Conservation (phyloP, 345 rosid species). For the Arabidopsis thaliana region TAIR10.1 NC_003070.9:1047001-1047500, state of each 20-base stretch:
- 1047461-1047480: constrained; percentile 56
- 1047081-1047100: constrained; percentile 82
- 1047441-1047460: constrained; percentile 65
- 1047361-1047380: constrained; percentile 59
- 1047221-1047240: constrained; percentile 64
- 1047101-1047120: constrained; percentile 54
- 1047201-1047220: constrained; percentile 64
- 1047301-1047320: constrained; percentile 63
- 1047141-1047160: constrained; percentile 55
- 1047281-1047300: constrained; percentile 60
- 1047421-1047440: constrained; percentile 76
- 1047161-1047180: constrained; percentile 60
- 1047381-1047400: constrained; percentile 62
- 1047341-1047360: constrained; percentile 62
- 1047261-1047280: constrained; percentile 59
- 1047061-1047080: constrained; percentile 77
- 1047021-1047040: constrained; percentile 73
- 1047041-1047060: constrained; percentile 91
- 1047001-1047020: constrained; percentile 80
- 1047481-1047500: constrained; percentile 53
- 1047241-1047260: constrained; percentile 44
- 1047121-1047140: constrained; percentile 72
- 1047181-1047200: constrained; percentile 61
- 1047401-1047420: constrained; percentile 55
- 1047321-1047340: constrained; percentile 46